Conservation (phyloP, 139 green algal species). For the Bryopsis sp. region DNA sequence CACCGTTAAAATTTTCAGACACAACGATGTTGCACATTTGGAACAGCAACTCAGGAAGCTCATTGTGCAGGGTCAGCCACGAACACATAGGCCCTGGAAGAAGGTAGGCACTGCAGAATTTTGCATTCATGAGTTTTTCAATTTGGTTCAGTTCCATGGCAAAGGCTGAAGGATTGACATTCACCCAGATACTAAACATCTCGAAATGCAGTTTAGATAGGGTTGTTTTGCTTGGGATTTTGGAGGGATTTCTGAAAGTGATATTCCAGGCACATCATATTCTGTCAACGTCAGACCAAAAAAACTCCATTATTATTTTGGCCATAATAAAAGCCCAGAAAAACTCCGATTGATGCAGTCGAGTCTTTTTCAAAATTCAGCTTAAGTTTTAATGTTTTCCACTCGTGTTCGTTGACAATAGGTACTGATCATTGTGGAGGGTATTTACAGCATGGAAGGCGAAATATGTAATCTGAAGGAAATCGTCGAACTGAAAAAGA, state of each 20-base stretch:
- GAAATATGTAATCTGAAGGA: constrained; percentile 72
- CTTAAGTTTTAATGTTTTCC: neutral
- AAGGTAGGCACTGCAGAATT: constrained; percentile 63
- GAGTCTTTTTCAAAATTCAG: too few relatives aligned
- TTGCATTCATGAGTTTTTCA: too few relatives aligned
- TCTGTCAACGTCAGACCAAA: too few relatives aligned
- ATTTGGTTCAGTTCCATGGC: too few relatives aligned
- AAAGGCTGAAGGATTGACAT: too few relatives aligned
- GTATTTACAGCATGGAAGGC: constrained; percentile 98
- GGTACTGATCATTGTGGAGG: constrained; percentile 94
- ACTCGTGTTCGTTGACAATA: constrained; percentile 19
- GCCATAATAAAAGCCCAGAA: too few relatives aligned
- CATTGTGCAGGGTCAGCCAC: constrained; percentile 87
- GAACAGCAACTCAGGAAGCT: constrained; percentile 70
- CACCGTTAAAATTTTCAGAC: constrained; percentile 80
- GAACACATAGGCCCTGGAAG: constrained; percentile 83
- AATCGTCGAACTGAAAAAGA: constrained; percentile 86
- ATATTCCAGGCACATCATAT: too few relatives aligned
- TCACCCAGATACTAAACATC: neutral
- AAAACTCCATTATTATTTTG: too few relatives aligned
- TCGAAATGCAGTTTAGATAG: too few relatives aligned
- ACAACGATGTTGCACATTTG: constrained; percentile 82
- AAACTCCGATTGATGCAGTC: too few relatives aligned
- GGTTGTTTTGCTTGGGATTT: too few relatives aligned
- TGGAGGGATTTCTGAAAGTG: too few relatives aligned